Evolutionary conservation across 805 yeast genomes (phyloP), one percentile per base, ranked within the genome.

Genomic region (Metschnikowia lunata): DNA sequence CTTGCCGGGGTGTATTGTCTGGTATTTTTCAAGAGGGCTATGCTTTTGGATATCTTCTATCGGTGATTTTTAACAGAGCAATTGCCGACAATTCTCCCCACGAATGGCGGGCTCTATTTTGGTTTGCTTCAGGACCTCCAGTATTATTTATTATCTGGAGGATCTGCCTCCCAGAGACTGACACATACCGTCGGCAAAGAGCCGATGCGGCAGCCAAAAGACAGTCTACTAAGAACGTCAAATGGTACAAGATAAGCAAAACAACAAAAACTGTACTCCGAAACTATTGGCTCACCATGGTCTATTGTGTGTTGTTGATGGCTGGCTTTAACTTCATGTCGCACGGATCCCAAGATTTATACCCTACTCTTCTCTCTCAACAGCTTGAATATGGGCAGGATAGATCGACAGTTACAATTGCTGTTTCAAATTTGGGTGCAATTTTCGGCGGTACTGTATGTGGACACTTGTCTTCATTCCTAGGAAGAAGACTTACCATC

Each of bases 21-120:
- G 88, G 88, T 41, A 61, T 85, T 34, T 78, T 88, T 59, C 95
- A 86, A 63, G 85, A 86, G 61, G 95, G 95, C 49, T 88, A 83
- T 53, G 82, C 85, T 0, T 74, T 83, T 38, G 88, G 88, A n/a
- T 82, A 82, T 55, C 64, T 83, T 30, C 58, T 82, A 45, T 87
- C 80, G 7, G 85, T 81, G 40, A 69, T 82, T 26, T 83, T 82
- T 66, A 77, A 77, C 48, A 71, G 88, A 60, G 85, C 84, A 33
- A 75, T 83, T 36, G 51, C 53, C 13, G 47, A 45, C 49, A 75
- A 73, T 47, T 67, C 81, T 3, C 52, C 66, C 0, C 78, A 82
- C 49, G 66, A 71, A 0, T 83, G 88, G 88, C 75, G 85, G 62
- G 72, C 83, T 3, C 59, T 83, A 47, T 81, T 79, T 60, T 81